Conservation (phyloP, 169 alveolate genomes). For the Plasmodium vivax region DNA sequence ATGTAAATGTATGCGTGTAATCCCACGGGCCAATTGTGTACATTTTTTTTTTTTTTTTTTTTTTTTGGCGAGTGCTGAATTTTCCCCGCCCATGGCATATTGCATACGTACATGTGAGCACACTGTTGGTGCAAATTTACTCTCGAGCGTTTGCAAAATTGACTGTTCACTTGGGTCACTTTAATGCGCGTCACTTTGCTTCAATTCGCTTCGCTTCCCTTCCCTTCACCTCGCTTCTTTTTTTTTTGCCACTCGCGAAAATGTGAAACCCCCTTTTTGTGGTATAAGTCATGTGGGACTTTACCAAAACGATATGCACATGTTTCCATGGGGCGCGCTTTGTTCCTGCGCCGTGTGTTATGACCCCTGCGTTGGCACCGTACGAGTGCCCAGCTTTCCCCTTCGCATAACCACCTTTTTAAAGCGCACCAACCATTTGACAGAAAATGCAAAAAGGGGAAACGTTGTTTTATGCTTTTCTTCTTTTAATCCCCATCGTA, state of each 20-base stretch:
- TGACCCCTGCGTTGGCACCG: background rate
- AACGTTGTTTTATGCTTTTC: conserved; percentile 11
- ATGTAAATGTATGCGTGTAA: background rate
- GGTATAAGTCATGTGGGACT: background rate
- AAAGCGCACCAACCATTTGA: background rate
- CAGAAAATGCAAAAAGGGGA: background rate
- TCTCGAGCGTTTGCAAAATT: background rate
- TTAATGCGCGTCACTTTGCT: too few species aligned
- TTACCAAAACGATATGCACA: background rate
- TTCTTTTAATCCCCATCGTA: conserved; percentile 21
- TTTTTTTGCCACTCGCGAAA: background rate
- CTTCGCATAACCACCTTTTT: background rate
- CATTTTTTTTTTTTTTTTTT: background rate
- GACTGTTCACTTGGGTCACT: background rate
- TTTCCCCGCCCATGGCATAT: background rate
- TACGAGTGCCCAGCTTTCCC: background rate
- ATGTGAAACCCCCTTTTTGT: background rate
- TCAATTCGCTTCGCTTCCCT: background rate
- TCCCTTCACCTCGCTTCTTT: background rate
- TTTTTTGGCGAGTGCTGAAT: background rate
- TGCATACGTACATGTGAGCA: background rate
- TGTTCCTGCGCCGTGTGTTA: background rate
- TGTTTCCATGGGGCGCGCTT: background rate
- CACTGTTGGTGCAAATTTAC: background rate
- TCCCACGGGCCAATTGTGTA: background rate